Evolutionary conservation across 208 protist genomes (phyloP).

Genomic region (Wallacemonas sp.): DNA sequence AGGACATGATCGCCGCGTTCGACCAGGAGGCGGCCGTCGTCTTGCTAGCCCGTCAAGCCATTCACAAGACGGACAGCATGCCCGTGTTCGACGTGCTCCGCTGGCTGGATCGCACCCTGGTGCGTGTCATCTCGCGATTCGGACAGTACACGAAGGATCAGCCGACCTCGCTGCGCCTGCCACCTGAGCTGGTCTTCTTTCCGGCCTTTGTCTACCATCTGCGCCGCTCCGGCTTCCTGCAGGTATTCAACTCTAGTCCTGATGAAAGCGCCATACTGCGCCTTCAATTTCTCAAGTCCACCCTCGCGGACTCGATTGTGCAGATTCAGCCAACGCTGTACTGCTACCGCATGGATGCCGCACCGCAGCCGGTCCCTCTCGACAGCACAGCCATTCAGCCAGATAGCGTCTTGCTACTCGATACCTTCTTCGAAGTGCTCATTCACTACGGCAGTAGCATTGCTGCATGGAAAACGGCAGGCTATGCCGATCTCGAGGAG

Average conservation of each 20-base stretch:
- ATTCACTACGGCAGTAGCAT: slow-evolving; percentile 97
- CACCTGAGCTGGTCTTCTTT: slow-evolving; percentile 94
- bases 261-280: slow-evolving; percentile 98
- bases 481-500: slow-evolving; percentile 92
- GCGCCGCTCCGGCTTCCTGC: slow-evolving; percentile 95
- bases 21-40: slow-evolving; percentile 98
- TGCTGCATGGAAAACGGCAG: slow-evolving; percentile 94
- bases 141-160: slow-evolving; percentile 93
- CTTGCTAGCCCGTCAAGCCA: slow-evolving; percentile 96
- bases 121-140: slow-evolving; percentile 97
- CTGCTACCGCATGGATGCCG: slow-evolving; percentile 93
- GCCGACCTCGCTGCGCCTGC: slow-evolving; percentile 89
- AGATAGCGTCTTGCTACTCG: slow-evolving; percentile 97
- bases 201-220: slow-evolving; percentile 99
- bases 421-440: slow-evolving; percentile 99
- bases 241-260: slow-evolving; percentile 97
- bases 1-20: slow-evolving; percentile 88
- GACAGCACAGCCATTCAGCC: slow-evolving; percentile 86
- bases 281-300: slow-evolving; percentile 95
- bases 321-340: slow-evolving; percentile 99
- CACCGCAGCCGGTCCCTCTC: slow-evolving; percentile 90
- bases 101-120: slow-evolving; percentile 98
- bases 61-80: slow-evolving; percentile 96
- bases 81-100: slow-evolving; percentile 97
- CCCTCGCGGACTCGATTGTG: slow-evolving; percentile 92